Conservation (phyloP, 2,329 filamentous ascomycete species). For the Ascochyta viciae-villosae region DNA sequence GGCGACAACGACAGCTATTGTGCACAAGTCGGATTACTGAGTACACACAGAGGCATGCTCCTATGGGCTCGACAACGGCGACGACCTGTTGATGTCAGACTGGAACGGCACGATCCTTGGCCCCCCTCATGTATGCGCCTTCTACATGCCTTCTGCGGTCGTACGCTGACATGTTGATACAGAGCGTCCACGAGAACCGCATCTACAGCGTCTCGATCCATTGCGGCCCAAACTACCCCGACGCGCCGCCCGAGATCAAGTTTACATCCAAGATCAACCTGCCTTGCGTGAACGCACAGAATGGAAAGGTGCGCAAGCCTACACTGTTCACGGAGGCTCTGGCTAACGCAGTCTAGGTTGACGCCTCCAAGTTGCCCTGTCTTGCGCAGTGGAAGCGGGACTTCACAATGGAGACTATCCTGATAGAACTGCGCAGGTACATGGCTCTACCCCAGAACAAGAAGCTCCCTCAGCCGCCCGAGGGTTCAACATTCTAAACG, state of each 20-base stretch:
- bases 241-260: slow-evolving; percentile 84
- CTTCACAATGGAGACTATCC: slow-evolving; percentile 92
- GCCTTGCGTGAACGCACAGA: slow-evolving; percentile 84
- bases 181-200: slow-evolving; percentile 97
- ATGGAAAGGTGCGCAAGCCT: slow-evolving; percentile 67
- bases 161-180: slow-evolving; percentile 9
- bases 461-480: slow-evolving; percentile 91
- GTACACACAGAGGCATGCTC: slow-evolving; percentile 81
- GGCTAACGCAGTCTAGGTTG: slow-evolving; percentile 64
- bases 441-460: slow-evolving; percentile 93
- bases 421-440: slow-evolving; percentile 88
- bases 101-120: slow-evolving; percentile 99
- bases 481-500: slow-evolving; percentile 71
- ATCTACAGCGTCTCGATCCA: slow-evolving; percentile 99
- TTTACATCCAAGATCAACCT: slow-evolving; percentile 96
- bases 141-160: not conserved
- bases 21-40: slow-evolving; percentile 16
- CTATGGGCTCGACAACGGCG: slow-evolving; percentile 91
- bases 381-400: slow-evolving; percentile 90
- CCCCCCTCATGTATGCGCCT: slow-evolving; percentile 81
- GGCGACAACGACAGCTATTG: slow-evolving; percentile 7
- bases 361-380: slow-evolving; percentile 82
- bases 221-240: slow-evolving; percentile 89
- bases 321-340: not conserved
- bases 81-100: slow-evolving; percentile 96